These are phyloP conservation scores for Aspergillus tamarii DNA, from an alignment of 2,329 filamentous ascomycete genomes.

Conservation along the genomic window DNA sequence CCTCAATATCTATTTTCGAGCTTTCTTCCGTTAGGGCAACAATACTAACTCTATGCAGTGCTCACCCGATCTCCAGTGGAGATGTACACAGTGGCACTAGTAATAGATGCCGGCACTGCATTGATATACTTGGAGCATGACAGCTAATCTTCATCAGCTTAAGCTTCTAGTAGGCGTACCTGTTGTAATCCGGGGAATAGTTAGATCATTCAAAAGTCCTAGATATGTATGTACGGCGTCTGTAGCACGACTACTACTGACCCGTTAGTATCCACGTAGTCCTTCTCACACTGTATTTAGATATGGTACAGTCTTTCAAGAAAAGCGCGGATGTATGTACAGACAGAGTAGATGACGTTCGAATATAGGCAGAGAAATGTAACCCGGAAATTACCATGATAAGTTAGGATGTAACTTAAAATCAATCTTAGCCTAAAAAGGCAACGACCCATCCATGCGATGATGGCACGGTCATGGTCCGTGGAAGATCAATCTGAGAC, in stretches of 20 bases:
- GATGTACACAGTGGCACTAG: background rate
- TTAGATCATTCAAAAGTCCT: background rate
- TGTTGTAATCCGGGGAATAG: background rate
- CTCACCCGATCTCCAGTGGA: background rate
- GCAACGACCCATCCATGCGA: background rate
- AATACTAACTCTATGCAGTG: background rate
- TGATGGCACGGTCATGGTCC: background rate
- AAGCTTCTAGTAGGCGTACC: background rate
- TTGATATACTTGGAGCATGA: background rate
- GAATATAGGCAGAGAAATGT: background rate
- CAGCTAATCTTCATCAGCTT: background rate
- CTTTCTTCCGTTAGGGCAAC: background rate
- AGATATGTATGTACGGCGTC: background rate
- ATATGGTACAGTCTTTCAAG: background rate
- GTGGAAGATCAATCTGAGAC: conserved; percentile 10
- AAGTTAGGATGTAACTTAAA: background rate
- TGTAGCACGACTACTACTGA: background rate
- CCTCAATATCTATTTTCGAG: background rate
- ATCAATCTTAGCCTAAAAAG: conserved; percentile 6
- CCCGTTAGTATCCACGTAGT: background rate
- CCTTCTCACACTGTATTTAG: background rate
- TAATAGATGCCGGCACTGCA: background rate
- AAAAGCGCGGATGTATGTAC: background rate
- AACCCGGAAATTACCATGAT: background rate
- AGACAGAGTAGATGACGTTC: background rate